These are phyloP conservation scores for Colletotrichum limetticola DNA, from an alignment of 2,329 filamentous ascomycete species.

Conservation along the genomic window DNA sequence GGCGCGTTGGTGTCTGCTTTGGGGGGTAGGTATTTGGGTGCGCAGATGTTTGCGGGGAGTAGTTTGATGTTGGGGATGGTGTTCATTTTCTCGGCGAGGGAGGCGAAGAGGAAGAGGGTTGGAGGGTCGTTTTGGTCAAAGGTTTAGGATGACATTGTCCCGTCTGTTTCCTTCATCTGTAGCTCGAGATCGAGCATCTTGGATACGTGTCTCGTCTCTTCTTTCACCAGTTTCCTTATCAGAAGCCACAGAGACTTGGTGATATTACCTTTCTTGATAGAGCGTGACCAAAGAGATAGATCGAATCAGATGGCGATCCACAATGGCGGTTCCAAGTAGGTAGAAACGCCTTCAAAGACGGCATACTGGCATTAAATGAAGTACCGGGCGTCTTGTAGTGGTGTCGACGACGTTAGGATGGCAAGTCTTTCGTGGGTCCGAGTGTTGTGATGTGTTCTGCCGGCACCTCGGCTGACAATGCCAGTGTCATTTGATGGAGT, in stretches of 20 bases:
- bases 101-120: conserved; percentile 37
- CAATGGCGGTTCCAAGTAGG: neutral
- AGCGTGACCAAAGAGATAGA: neutral
- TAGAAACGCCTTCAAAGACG: neutral
- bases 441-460: neutral
- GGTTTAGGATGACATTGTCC: neutral
- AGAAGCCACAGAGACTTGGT: neutral
- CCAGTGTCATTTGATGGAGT: too few species aligned
- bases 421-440: neutral
- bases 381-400: neutral
- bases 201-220: neutral
- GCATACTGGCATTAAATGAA: neutral
- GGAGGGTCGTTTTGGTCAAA: neutral
- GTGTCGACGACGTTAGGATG: neutral
- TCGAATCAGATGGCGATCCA: neutral
- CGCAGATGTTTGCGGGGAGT: neutral
- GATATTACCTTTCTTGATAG: too few species aligned
- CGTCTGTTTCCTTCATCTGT: neutral
- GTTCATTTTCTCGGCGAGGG: neutral
- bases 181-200: neutral
- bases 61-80: conserved; percentile 5
- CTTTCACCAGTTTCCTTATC: neutral
- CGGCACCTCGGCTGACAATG: neutral
- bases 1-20: conserved; percentile 57
- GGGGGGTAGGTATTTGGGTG: conserved; percentile 28